Evolutionary conservation across 805 yeast genomes (phyloP), one percentile per base, ranked within the genome.

Genomic region (Ogataea siamensis): DNA sequence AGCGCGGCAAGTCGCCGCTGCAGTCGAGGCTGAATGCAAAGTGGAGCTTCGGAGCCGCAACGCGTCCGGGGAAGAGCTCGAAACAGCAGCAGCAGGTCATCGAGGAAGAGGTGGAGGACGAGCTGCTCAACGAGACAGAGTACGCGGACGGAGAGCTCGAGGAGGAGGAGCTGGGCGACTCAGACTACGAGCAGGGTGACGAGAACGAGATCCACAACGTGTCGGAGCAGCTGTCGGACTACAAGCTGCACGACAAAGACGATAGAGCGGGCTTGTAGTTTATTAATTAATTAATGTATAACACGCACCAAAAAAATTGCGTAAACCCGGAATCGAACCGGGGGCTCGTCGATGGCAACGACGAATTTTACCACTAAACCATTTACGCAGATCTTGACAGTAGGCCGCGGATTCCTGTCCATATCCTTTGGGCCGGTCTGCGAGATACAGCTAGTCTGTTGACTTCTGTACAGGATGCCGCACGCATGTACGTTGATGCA

Each of bases 1-100:
- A 53, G 24, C 48, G 67, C 17, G 63, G 67, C 7, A 59, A 57
- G 41, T 57, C 64, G 1, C 66, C 66, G 1, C 37, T 60, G 5
- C 58, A 54, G 15, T 37, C 55, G 5, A 57, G 50, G 28, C 28
- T 55, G 34, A 58, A 54, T 30, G 43, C 65, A 4, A 55, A 53
- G 20, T 60, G 65, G 65, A 40, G 44, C 19, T 50, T 55, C 24
- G 41, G 40, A 18, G 35, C 23, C 19, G 26, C 33, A 14, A 39
- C 42, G 25, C 31, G 47, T 32, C 35, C 11, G 23, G 43, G 37
- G 7, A 48, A 51, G 31, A 37, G 28, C 16, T 28, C 43, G 10
- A 46, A 46, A 22, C 52, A 42, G 23, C 55, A 51, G 23, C 55
- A 51, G 33, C 50, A 40, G 22, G 47, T 51, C 11, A 49, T 52